Evolutionary conservation across 805 yeast species (phyloP), one percentile per base, ranked within the genome.

Genomic region (Hemisphaericaspora nanyangensis): DNA sequence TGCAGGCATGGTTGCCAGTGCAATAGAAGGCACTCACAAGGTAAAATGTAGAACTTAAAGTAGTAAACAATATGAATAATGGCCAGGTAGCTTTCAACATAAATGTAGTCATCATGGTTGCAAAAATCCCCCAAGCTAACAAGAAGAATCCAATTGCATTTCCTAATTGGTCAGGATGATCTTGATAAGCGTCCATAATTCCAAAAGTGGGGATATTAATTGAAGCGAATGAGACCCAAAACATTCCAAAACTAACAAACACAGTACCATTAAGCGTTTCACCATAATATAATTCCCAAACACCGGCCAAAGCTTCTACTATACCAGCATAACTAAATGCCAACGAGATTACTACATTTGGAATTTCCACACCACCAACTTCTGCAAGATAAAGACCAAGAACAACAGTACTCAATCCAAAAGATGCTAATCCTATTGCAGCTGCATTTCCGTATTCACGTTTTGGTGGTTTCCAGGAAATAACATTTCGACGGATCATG

Each of bases 201-300:
- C 67, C 68, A 47, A 65, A 65, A 7, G 55, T 51, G 8, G 52
- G 45, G 26, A 61, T 37, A 26, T 52, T 40, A 35, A 65, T 60
- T 5, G 70, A 61, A 17, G 62, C 59, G 39, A 45, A 76, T 2
- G 74, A 60, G 37, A 72, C 55, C 76, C 80, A 77, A 52, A 76
- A 77, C 0, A 77, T 74, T 18, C 81, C 82, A 57, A 71, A 77
- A 53, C 72, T 67, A 18, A 68, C 56, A 37, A 77, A 65, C 1
- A 77, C 76, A 31, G 78, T 70, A 28, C 70, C 71, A 16, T 77
- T 82, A 69, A 79, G 77, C 1, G 79, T 72, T 52, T 76, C 76
- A 34, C 79, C 79, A 26, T 69, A 51, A n/a, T 68, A 44, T 34
- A 76, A 53, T 49, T 78, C 76, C 66, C 78, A 68, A 7, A 74